These are phyloP conservation scores for Talaromyces sp. DNA, from an alignment of 2,329 filamentous ascomycete genomes.

Conservation along the genomic window DNA sequence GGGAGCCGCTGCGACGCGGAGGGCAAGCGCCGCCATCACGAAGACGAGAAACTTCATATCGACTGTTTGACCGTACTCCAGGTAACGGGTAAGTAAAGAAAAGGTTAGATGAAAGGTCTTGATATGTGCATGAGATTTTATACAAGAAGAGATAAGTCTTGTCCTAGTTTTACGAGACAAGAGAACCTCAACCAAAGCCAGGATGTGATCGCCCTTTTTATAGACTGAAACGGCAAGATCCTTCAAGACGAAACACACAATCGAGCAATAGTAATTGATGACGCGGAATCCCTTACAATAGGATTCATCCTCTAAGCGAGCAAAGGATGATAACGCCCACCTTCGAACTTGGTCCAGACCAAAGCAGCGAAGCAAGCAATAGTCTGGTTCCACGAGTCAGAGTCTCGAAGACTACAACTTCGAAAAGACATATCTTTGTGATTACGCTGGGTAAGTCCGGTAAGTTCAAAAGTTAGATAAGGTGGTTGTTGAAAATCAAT, in stretches of 20 bases:
- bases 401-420: not conserved
- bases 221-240: conserved; percentile 1
- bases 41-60: conserved; percentile 1
- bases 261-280: not conserved
- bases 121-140: not conserved
- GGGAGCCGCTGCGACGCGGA: conserved; percentile 4
- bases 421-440: not conserved
- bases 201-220: not conserved
- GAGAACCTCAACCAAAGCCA: not conserved
- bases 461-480: conserved; percentile 8
- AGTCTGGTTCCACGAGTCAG: not conserved
- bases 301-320: conserved; percentile 3
- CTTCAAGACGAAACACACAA: not conserved
- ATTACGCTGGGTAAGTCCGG: not conserved
- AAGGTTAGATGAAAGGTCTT: not conserved
- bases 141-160: not conserved
- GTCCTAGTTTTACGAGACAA: not conserved
- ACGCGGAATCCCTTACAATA: not conserved
- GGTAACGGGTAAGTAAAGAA: not conserved
- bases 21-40: not conserved
- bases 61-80: not conserved
- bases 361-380: not conserved
- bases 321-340: not conserved
- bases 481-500: not conserved
- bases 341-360: not conserved